Evolutionary conservation across 805 yeast species (phyloP), one percentile per base, ranked within the genome.

Genomic region (Candida sanyiensis): DNA sequence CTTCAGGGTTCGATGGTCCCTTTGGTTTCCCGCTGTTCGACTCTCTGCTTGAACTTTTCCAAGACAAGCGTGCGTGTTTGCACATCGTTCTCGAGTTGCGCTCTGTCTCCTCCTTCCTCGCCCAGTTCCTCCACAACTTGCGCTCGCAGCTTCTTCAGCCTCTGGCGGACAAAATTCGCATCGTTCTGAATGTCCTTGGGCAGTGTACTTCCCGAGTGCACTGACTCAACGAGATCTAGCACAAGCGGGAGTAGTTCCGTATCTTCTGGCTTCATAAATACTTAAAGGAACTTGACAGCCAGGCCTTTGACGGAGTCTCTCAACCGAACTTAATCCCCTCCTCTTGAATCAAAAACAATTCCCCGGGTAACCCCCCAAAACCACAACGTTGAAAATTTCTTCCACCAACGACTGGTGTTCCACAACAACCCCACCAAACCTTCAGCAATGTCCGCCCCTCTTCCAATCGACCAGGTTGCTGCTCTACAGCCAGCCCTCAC

Each of bases 131-230:
- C 25, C 4, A 26, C 35, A 7, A 39, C 25, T 10, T 23, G 28
- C 1, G 21, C 26, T 15, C 33, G 25, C 28, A 39, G 28, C 22
- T 30, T 35, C 33, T 30, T 39, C n/a, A 39, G 23, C 18, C 43
- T 20, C 20, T 39, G 43, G 26, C 72, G 57, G 24, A 72, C 62
- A 11, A 31, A 28, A 55, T 66, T 32, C 49, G 64, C 67, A 6
- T 68, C 62, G 45, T 65, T 67, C 23, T 63, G 68, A 28, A 64
- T 62, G 35, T 69, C 73, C 37, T 66, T 65, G 0, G 71, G 69
- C n/a, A 65, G 43, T 2, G 67, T 48, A 37, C 60, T 57, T 0
- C 72, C 72, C 2, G 54, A 45, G 32, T 64, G 61, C 9, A 69
- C 58, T 33, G 57, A 62, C 34, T 67, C 72, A 6, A 69, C 52